Base-by-base conservation (phyloP, 116 monocot genomes). In the Dioscorea cayenensis region DNA sequence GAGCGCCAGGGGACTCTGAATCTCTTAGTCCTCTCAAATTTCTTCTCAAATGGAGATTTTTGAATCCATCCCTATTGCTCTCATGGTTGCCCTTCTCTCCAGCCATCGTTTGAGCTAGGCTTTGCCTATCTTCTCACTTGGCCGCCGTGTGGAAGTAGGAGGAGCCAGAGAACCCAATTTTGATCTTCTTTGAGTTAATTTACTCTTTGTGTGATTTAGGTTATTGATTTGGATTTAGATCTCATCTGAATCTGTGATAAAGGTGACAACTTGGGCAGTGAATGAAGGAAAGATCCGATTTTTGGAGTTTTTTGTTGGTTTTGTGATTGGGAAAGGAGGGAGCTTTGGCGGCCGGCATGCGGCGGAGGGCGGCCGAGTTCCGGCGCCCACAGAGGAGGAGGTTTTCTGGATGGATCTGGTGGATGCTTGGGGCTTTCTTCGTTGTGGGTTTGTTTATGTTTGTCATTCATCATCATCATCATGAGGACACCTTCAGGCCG, bases 351-450 rank as follows among this genome's bases (percentile, higher is more conserved):
- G 55, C 22, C 35, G 71, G 68, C 37, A 90, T 90, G 90, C 72
- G 88, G 76, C 72, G 94, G 68, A 81, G 82, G 77, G 81, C 79
- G 76, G 67, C 78, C 14, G 89, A 89, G 63, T 89, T 81, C 81
- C 87, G 94, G 78, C 94, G 90, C 73, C 76, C 85, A 16, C 64
- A 81, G 29, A 72, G 90, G 62, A 80, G 88, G 75, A 73, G 88
- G 78, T 49, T 90, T 52, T 73, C 81, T 35, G 76, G 37, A 22
- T 90, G 90, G 90, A 90, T 88, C 85, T 94, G 90, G 85, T 73
- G 65, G 72, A 63, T 94, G 36, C 71, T 88, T 49, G 79, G 71
- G 65, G 35, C 84, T 51, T 90, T 84, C 69, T 16, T 84, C 28
- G 38, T 73, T 32, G 81, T 72, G 59, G 90, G 84, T 12, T 65